Percentiles rank a stretch among this genome's conserved stretches.
Conservation (phyloP, 352 stramenopile species). For the Blastocystis sp. region DNA sequence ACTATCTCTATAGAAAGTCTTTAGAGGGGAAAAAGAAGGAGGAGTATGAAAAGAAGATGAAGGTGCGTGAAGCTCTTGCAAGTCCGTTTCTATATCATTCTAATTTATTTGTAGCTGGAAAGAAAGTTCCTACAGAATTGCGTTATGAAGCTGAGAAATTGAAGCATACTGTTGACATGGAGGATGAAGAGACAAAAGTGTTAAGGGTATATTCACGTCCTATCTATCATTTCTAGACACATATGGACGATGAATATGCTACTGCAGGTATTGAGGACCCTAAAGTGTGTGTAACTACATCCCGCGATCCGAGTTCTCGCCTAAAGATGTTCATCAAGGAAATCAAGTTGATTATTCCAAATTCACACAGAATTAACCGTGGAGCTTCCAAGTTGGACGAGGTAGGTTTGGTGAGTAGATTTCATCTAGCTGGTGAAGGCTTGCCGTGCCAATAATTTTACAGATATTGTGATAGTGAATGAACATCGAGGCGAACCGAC, state of each 20-base stretch:
- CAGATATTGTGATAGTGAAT: slow-evolving; percentile 93
- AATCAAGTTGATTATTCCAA: slow-evolving; percentile 93
- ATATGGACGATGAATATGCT: slow-evolving; percentile 98
- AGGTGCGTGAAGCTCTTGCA: slow-evolving; percentile 83
- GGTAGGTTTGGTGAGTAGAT: slow-evolving; percentile 63
- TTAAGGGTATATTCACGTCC: slow-evolving; percentile 60
- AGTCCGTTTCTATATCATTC: slow-evolving; percentile 65
- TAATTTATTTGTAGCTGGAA: slow-evolving; percentile 69
- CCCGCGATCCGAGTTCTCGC: slow-evolving; percentile 85
- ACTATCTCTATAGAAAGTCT: slow-evolving; percentile 98
- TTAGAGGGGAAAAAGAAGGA: slow-evolving; percentile 87
- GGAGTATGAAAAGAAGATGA: slow-evolving; percentile 91
- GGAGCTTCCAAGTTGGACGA: slow-evolving; percentile 83
- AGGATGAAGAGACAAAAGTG: slow-evolving; percentile 79
- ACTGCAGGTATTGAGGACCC: slow-evolving; percentile 90
- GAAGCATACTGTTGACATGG: slow-evolving; percentile 81
- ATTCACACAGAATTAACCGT: slow-evolving; percentile 92
- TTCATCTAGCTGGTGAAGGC: slow-evolving; percentile 86
- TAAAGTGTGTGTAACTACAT: slow-evolving; percentile 95
- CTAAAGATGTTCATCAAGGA: slow-evolving; percentile 99
- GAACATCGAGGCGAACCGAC: slow-evolving; percentile 96
- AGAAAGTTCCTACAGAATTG: slow-evolving; percentile 92
- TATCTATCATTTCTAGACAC: slow-evolving; percentile 66
- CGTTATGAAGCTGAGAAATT: slow-evolving; percentile 82
- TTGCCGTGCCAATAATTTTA: slow-evolving; percentile 89